Evolutionary conservation across 2,329 filamentous ascomycete species (phyloP), one percentile per base, ranked within the genome.

Genomic region (Elsinoe batatas): DNA sequence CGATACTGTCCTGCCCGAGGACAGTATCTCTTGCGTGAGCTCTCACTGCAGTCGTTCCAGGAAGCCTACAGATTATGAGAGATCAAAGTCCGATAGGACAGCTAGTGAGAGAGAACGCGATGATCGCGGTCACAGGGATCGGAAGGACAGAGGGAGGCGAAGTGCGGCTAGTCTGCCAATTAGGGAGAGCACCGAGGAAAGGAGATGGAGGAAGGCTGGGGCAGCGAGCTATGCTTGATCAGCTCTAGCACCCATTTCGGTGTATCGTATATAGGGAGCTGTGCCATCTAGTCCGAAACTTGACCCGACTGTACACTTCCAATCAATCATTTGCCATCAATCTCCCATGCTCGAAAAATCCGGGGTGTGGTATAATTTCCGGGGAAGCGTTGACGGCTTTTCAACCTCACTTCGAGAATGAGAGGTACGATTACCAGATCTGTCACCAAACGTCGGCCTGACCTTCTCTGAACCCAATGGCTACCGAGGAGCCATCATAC

Each of bases 401-500:
- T 30, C 26, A 30, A 30, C 26, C 26, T 30, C 26, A 30, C 26
- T 30, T 30, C 26, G 7, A 2, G 26, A 7, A 30, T 30, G 26
- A 30, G 26, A 30, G 26, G 26, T 30, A 5, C 26, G 2, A 30
- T 7, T 5, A 8, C 26, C 26, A 8, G 8, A 30, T 30, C 7
- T 30, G 26, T 30, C 26, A 8, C 26, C 26, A 30, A 7, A 7
- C 26, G 26, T 7, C 8, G 8, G 4, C 5, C 26, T 30, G 26
- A 30, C 7, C 26, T 30, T 5, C 26, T 30, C 26, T 8, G 7
- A 30, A 5, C 7, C 26, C 26, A 30, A 55, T 57, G 56, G 56
- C 56, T 42, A 49, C 40, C 5, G 66, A 66, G 43, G 83, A 85
- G 57, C 79, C 84, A 38, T 93, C 88, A 7, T 98, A 98, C 73